phyloP scores from a whole-genome alignment of 2,329 filamentous ascomycete genomes.

The Colletotrichum ledebouriae region DNA sequence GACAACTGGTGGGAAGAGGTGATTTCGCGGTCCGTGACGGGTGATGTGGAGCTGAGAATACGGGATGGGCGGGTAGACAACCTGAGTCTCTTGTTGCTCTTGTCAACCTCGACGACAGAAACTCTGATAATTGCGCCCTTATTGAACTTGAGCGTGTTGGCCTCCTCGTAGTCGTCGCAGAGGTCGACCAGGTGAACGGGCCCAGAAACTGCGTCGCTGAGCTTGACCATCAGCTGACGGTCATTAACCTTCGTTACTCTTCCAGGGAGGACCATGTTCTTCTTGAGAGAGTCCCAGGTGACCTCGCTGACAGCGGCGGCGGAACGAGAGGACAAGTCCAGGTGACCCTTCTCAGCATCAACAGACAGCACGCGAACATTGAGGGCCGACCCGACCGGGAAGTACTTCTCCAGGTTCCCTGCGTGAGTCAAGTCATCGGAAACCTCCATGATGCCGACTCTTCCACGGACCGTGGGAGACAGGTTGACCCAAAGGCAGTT shows the following conservation, averaged over 20 bases:
- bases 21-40: constrained; percentile 86
- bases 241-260: constrained; percentile 89
- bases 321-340: constrained; percentile 88
- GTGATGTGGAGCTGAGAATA: constrained; percentile 86
- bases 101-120: constrained; percentile 85
- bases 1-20: constrained; percentile 77
- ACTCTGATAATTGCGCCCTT: constrained; percentile 91
- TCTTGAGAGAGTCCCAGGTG: constrained; percentile 78
- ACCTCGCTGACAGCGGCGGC: constrained; percentile 69
- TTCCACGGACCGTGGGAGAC: constrained; percentile 87
- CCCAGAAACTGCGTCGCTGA: constrained; percentile 84
- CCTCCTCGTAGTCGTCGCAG: constrained; percentile 86
- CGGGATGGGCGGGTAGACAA: constrained; percentile 89
- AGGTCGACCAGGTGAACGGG: constrained; percentile 87
- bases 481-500: constrained; percentile 92
- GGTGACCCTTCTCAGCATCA: constrained; percentile 77
- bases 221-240: constrained; percentile 84
- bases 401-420: constrained; percentile 81
- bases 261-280: constrained; percentile 85
- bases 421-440: constrained; percentile 88
- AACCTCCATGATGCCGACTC: constrained; percentile 85
- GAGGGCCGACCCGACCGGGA: constrained; percentile 90
- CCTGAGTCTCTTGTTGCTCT: constrained; percentile 84
- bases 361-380: constrained; percentile 83
- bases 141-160: constrained; percentile 79